A percentile compares a stretch with the other conserved stretches of the same genome.
Evolutionary conservation across 2,329 filamentous ascomycete species (phyloP).

Genomic region (Ceratocystis variospora): DNA sequence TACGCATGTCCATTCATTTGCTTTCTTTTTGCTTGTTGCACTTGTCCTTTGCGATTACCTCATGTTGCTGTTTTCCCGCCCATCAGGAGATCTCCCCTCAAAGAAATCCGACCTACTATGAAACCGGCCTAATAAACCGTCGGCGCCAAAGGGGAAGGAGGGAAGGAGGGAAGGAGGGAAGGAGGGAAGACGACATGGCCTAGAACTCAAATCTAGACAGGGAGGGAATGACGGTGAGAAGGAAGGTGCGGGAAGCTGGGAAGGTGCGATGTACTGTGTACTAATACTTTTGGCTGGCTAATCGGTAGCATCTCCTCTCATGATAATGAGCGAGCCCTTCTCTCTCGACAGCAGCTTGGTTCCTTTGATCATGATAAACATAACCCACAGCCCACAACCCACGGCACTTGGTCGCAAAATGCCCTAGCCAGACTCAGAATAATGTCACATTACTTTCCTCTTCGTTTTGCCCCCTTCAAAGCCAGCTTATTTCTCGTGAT

Average conservation of each 20-base stretch:
- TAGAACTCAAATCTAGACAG: not conserved
- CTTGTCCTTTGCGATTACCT: not conserved
- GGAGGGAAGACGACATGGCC: not conserved
- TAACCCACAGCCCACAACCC: not conserved
- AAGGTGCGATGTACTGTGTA: not conserved
- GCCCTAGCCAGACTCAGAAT: not conserved
- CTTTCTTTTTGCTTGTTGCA: no score
- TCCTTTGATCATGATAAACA: not conserved
- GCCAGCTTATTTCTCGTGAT: not conserved
- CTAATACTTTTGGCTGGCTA: not conserved
- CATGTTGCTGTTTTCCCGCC: not conserved
- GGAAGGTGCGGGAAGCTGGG: not conserved
- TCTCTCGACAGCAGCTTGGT: not conserved
- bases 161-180: not conserved
- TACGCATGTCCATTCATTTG: no score
- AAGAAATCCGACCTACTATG: not conserved
- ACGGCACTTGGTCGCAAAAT: not conserved
- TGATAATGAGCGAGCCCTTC: not conserved
- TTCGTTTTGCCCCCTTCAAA: not conserved
- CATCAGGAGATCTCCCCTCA: not conserved
- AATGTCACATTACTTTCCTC: not conserved
- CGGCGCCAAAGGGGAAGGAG: not conserved
- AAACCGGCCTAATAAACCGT: conserved; percentile 7
- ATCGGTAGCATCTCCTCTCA: not conserved
- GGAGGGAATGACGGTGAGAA: not conserved